A percentile compares a stretch with the other conserved stretches of the same genome.
These are phyloP conservation scores for Aciculosporium take DNA, from an alignment of 2,329 filamentous ascomycete genomes.

Conservation along the genomic window DNA sequence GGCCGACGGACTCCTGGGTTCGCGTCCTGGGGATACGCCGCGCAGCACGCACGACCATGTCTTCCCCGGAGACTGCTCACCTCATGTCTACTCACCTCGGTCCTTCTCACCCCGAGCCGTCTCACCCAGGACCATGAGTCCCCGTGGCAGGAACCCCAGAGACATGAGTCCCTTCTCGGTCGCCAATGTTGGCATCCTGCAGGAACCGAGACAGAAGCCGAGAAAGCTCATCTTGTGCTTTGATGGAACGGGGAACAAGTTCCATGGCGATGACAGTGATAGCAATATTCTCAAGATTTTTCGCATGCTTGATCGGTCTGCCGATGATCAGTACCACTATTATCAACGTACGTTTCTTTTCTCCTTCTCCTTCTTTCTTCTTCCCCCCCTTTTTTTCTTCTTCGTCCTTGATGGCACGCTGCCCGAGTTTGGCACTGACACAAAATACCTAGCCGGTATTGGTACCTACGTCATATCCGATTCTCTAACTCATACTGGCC, in stretches of 20 bases:
- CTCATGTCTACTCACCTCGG: too few species aligned
- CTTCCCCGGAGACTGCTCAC: background rate
- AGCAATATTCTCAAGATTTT: slow-evolving; percentile 59
- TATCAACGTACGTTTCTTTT: slow-evolving; percentile 38
- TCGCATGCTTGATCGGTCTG: slow-evolving; percentile 51
- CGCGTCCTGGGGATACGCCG: background rate
- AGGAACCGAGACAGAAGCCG: slow-evolving; percentile 5
- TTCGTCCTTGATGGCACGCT: too few species aligned
- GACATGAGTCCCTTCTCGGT: slow-evolving; percentile 3
- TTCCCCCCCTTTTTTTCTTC: background rate
- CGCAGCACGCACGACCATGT: background rate
- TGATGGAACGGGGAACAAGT: slow-evolving; percentile 50
- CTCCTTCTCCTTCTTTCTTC: background rate
- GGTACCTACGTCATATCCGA: slow-evolving; percentile 56
- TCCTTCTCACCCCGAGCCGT: background rate
- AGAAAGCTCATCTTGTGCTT: slow-evolving; percentile 46
- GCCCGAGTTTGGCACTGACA: slow-evolving; percentile 3
- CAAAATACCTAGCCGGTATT: slow-evolving; percentile 39
- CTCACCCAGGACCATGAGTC: background rate
- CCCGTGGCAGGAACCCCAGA: background rate
- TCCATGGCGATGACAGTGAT: slow-evolving; percentile 47
- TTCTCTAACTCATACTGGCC: slow-evolving; percentile 42
- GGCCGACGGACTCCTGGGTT: slow-evolving; percentile 2
- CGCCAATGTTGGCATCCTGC: background rate
- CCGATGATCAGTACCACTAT: slow-evolving; percentile 47